Base-by-base conservation (phyloP, 2,329 filamentous ascomycete species). In the Rasamsonia emersonii region DNA sequence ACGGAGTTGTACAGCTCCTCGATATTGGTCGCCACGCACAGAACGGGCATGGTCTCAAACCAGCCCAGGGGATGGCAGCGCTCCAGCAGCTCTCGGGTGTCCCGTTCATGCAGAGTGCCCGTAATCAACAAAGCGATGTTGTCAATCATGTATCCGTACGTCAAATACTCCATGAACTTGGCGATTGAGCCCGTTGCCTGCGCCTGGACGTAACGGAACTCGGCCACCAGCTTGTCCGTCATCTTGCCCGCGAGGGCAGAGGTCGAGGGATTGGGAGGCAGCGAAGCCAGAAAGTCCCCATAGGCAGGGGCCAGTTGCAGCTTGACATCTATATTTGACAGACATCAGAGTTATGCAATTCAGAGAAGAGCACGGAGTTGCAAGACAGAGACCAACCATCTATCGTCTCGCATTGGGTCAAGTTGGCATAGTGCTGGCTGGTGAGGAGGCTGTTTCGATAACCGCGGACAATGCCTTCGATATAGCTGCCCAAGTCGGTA, bases 71-170 rank as follows among this genome's bases (percentile, higher is more conserved):
- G 91, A 51, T 98, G 93, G 62, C 93, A 98, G 61, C 91, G 74
- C 55, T 96, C 91, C 33, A 98, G 68, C 41, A 98, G 75, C 65
- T 98, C 91, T 38, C 88, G 79, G 3, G 91, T 98, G 59, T 98
- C 91, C 56, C 91, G 78, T 66, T 98, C 93, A 64, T 98, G 91
- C 18, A 98, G 75, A 9, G 91, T 98, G 41, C 91, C 91, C 14
- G 91, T 98, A 61, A 98, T 98, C 52, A 98, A 77, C 24, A 98
- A 79, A 23, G 93, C 91, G 32, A 98, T 86, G 52, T 98, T 98
- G 66, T 98, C 91, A 62, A 98, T 98, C 91, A 98, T 98, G 71
- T 98, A 98, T 41, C 88, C 89, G 59, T 98, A 98, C 1, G 91
- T 98, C 40, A 98, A 70, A 62, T 94, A 98, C 61, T 96, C 86